Conservation (phyloP, 148 eudicot species). For the Suaeda aralocaspica region DNA sequence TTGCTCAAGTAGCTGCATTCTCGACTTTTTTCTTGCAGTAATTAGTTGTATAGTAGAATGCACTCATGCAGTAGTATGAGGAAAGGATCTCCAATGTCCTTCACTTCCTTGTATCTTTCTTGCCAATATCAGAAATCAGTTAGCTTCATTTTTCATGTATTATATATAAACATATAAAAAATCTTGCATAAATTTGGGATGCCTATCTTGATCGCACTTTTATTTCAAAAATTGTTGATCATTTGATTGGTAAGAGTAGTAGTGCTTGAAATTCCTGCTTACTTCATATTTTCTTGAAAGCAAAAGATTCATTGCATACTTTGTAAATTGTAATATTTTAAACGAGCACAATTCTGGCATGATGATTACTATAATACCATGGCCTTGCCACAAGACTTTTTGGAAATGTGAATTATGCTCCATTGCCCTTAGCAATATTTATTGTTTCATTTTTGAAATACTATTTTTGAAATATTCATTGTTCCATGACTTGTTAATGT, state of each 20-base stretch:
- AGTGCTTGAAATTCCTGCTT: background rate
- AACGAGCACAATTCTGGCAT: background rate
- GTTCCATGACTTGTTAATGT: background rate
- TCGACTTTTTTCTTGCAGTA: conserved; percentile 5
- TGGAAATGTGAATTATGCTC: background rate
- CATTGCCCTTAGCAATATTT: too few relatives aligned
- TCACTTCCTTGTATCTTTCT: background rate
- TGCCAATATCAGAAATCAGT: background rate
- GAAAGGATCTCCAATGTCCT: too few relatives aligned
- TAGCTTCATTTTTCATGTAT: background rate
- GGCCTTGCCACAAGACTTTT: background rate
- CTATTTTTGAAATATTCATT: too few relatives aligned
- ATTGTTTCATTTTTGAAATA: too few relatives aligned
- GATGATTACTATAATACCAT: too few relatives aligned
- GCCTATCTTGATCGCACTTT: too few relatives aligned
- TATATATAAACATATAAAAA: background rate
- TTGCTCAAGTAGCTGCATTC: conserved; percentile 1
- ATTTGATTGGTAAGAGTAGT: conserved; percentile 1
- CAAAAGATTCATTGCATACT: background rate
- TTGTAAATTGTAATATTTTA: background rate
- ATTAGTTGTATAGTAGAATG: background rate
- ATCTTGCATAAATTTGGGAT: too few relatives aligned
- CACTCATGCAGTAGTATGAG: too few relatives aligned
- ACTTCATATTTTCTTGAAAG: background rate
- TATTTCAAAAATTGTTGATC: background rate